These are phyloP conservation scores for Coix lacrymajobi DNA, from an alignment of 176 grass and related monocot genomes.

Conservation along the genomic window DNA sequence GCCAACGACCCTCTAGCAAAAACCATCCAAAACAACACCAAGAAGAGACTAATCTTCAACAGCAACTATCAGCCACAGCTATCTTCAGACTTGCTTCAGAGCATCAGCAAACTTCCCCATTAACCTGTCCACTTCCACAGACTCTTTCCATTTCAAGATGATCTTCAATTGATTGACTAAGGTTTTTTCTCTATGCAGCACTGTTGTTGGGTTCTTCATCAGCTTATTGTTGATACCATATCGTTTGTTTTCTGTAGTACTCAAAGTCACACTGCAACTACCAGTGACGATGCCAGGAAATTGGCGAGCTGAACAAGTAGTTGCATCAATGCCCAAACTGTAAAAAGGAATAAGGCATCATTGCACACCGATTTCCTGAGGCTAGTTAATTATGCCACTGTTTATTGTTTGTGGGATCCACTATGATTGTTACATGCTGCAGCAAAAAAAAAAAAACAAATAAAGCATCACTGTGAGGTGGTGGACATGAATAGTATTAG, in stretches of 20 bases:
- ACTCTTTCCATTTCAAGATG: not conserved
- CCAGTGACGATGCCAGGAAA: not conserved
- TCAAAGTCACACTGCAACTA: not conserved
- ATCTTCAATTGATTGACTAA: not conserved
- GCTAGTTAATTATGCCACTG: not conserved
- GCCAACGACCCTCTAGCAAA: not conserved
- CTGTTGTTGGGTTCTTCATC: not conserved
- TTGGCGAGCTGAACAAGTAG: not conserved
- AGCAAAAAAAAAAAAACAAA: not conserved
- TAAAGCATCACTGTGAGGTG: not conserved
- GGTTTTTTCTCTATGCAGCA: not conserved
- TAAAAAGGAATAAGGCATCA: not conserved
- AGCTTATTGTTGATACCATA: not conserved
- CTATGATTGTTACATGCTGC: not conserved
- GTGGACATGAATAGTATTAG: not conserved
- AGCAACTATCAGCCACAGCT: not conserved
- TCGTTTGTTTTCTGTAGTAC: not conserved
- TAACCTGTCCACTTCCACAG: not conserved
- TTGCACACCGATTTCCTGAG: not conserved
- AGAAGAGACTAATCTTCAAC: not conserved
- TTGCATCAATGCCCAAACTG: not conserved
- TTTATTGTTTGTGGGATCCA: not conserved
- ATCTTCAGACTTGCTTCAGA: not conserved
- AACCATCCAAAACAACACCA: not conserved
- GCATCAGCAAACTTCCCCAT: not conserved